Evolutionary conservation across 1,284 basidiomycete genomes (phyloP).

Genomic region (Ceratobasidium sp.): DNA sequence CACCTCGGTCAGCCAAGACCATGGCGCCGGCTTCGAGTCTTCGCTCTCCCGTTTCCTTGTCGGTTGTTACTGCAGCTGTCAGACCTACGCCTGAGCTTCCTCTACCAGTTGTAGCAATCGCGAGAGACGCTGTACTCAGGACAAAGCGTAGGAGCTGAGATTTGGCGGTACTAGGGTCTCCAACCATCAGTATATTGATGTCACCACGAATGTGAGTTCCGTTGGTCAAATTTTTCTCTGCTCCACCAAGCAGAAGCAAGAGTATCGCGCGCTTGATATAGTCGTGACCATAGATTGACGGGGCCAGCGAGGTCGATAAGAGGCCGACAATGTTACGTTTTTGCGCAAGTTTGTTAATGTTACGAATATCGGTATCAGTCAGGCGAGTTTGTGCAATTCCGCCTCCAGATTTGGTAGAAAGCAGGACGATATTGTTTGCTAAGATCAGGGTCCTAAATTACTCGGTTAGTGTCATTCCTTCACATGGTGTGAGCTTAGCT

Average conservation of each 20-base stretch:
- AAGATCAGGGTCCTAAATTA: constrained; percentile 82
- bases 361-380: constrained; percentile 94
- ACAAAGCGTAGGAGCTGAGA: constrained; percentile 97
- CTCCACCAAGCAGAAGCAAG: constrained; percentile 91
- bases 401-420: constrained; percentile 95
- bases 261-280: constrained; percentile 95
- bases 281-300: constrained; percentile 96
- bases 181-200: constrained; percentile 99
- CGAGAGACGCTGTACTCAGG: constrained; percentile 93
- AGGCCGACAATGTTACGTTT: constrained; percentile 85
- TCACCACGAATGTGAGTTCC: constrained; percentile 99
- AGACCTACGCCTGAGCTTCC: constrained; percentile 98
- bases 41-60: constrained; percentile 96
- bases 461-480: constrained; percentile 1
- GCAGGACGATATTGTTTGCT: constrained; percentile 95
- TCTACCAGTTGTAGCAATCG: constrained; percentile 97
- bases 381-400: constrained; percentile 93
- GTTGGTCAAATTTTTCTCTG: constrained; percentile 97
- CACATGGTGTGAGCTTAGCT: background rate
- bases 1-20: constrained; percentile 99
- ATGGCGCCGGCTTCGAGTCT: constrained; percentile 98
- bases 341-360: constrained; percentile 94
- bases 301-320: constrained; percentile 93
- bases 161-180: constrained; percentile 98
- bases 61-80: constrained; percentile 98